These are phyloP conservation scores for Linnemannia zychae DNA, from an alignment of 192 early-diverging fungal genomes.

Conservation along the genomic window DNA sequence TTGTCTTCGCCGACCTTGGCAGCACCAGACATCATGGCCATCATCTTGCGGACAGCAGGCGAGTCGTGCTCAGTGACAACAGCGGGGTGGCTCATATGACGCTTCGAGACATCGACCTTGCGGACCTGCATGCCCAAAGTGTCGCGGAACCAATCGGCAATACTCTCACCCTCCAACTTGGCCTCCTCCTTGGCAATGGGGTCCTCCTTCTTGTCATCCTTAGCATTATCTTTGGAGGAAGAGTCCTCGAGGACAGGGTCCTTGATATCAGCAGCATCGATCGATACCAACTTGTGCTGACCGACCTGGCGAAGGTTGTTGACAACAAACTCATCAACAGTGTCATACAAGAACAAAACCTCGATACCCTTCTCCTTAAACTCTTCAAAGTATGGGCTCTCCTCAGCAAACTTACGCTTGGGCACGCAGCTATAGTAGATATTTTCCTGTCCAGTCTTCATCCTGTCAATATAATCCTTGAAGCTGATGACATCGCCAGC, in stretches of 20 bases:
- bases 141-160: constrained; percentile 72
- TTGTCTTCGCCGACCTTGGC: constrained; percentile 61
- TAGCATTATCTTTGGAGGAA: constrained; percentile 12
- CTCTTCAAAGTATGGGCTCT: constrained; percentile 81
- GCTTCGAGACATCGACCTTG: constrained; percentile 80
- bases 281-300: constrained; percentile 67
- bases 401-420: constrained; percentile 70
- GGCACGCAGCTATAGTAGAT: constrained; percentile 79
- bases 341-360: constrained; percentile 74
- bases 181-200: constrained; percentile 42
- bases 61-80: constrained; percentile 82
- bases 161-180: constrained; percentile 61
- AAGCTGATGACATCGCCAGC: constrained; percentile 67
- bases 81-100: constrained; percentile 79
- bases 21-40: constrained; percentile 73
- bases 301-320: constrained; percentile 73
- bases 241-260: constrained; percentile 46
- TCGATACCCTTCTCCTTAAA: constrained; percentile 81
- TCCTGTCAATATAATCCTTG: constrained; percentile 78
- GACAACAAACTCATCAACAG: constrained; percentile 71
- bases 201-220: constrained; percentile 16
- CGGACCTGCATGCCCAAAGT: constrained; percentile 72
- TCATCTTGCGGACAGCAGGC: constrained; percentile 77
- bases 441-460: constrained; percentile 78
- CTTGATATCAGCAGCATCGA: constrained; percentile 62